Evolutionary conservation across 2,329 filamentous ascomycete species (phyloP), one percentile per base, ranked within the genome.

Genomic region (Plenodomus tracheiphilus): DNA sequence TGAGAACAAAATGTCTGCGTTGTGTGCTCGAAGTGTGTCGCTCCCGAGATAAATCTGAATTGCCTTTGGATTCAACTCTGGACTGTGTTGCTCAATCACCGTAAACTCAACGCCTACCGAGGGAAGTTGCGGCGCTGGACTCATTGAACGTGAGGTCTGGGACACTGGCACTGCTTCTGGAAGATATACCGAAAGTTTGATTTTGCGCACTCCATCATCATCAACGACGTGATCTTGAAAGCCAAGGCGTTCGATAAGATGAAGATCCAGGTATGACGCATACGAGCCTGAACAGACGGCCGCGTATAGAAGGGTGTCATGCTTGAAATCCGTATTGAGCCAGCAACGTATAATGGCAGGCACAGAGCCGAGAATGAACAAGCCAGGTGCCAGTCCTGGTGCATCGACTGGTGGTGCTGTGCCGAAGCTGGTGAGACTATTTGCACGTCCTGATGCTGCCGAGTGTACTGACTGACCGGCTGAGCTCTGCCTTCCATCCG

Each of bases 291-390:
- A 93, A 72, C 94, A 97, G 2, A 97, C 80, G 28, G 91, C 92
- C 30, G 92, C 94, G 68, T 97, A 97, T 4, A 97, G 79, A 15
- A 97, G 81, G 9, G 91, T 88, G 57, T 88, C 86, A 68, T 96
- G 93, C 13, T 91, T 93, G 74, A 96, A 97, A 64, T 90, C 87
- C 30, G 86, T 88, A 20, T 89, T 93, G 61, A 97, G 79, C 92
- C 94, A 97, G 76, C 94, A 99, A 53, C 94, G 87, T 48, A 97
- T 89, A 58, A 99, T 96, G 22, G 91, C 90, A 5, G 94, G 94
- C 5, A 96, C 91, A 6, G 92, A 88, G 11, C 93, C 91, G 15
- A 97, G 79, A 43, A 96, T 82, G 68, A 91, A 91, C 49, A 97
- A 80, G 8, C 91, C 90, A 30, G 91, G 90, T 16, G 92, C 89